These are phyloP conservation scores for Pestalotiopsis sp. DNA, from an alignment of 2,329 filamentous ascomycete species.

Conservation along the genomic window DNA sequence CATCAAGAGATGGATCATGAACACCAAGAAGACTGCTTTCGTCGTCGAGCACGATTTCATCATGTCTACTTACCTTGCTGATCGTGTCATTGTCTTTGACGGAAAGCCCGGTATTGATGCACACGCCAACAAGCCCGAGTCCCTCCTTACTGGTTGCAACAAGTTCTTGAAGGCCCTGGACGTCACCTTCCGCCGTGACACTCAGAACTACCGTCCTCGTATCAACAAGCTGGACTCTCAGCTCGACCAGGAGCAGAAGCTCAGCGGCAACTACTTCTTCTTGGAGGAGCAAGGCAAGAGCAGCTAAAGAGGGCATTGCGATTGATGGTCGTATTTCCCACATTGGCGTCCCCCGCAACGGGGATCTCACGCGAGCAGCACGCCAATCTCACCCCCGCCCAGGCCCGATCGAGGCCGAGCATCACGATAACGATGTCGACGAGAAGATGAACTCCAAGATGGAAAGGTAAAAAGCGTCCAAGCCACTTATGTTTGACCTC, in stretches of 20 bases:
- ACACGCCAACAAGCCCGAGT: constrained; percentile 88
- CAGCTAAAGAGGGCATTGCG: background rate
- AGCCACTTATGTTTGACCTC: background rate
- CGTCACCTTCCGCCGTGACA: constrained; percentile 97
- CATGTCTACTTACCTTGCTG: constrained; percentile 69
- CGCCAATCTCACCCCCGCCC: background rate
- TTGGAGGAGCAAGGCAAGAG: background rate
- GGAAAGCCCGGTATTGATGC: constrained; percentile 87
- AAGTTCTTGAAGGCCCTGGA: constrained; percentile 94
- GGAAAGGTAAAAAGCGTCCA: background rate
- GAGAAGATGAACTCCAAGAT: background rate
- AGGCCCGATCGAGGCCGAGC: background rate
- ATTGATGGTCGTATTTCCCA: background rate
- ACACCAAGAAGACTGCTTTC: constrained; percentile 99
- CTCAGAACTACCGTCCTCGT: constrained; percentile 91
- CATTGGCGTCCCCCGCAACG: background rate
- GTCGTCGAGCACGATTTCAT: constrained; percentile 88
- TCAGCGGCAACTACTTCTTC: constrained; percentile 75
- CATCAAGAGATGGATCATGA: constrained; percentile 99
- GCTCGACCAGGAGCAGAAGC: constrained; percentile 97
- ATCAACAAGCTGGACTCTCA: constrained; percentile 98
- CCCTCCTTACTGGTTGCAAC: constrained; percentile 94
- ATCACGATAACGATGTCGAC: background rate
- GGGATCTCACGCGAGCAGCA: background rate
- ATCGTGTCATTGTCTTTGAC: constrained; percentile 98